Base-by-base conservation (phyloP, 2,329 filamentous ascomycete species). In the Eutypella sp. region DNA sequence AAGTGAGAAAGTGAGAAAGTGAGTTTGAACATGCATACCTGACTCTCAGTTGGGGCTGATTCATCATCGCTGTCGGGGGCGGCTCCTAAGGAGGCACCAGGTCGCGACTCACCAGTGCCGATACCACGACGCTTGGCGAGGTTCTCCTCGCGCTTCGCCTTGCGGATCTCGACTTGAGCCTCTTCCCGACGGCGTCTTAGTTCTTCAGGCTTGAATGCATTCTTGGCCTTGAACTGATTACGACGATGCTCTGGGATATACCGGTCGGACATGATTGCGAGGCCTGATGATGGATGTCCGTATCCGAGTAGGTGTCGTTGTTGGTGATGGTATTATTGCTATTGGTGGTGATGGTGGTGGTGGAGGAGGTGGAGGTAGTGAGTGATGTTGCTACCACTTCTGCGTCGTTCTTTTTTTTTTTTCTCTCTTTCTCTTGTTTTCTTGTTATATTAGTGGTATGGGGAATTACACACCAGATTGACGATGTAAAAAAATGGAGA, bases 181-280 rank as follows among this genome's bases (percentile, higher is more conserved):
- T 99, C 93, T 71, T 99, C 93, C 67, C 93, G 93, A 67, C 93
- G 93, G 65, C 93, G 91, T 68, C 93, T 89, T 57, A 99, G 85
- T 77, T 99, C 93, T 70, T 99, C 93, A 62, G 92, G 92, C 83
- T 96, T 96, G 81, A 99, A 97, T 64, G 89, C 89, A 73, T 89
- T 92, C 82, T 96, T 96, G 46, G 93, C 93, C 86, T 99, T 99
- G 85, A 96, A 99, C 76, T 96, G 91, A 57, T 89, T 96, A 67
- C 93, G 91, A 71, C 93, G 90, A 79, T 99, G 93, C 78, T 99
- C 93, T 70, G 93, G 93, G 66, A 99, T 99, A 78, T 96, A 99
- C 65, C 93, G 89, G 71, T 99, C 93, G 71, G 93, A 87, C 93
- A 99, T 99, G 74, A 62, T 84, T 70, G 67, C 67, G 66, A 15